Evolutionary conservation across 495 filamentous ascomycete species (phyloP), one percentile per base, ranked within the genome.

Genomic region (Tuber indicum): DNA sequence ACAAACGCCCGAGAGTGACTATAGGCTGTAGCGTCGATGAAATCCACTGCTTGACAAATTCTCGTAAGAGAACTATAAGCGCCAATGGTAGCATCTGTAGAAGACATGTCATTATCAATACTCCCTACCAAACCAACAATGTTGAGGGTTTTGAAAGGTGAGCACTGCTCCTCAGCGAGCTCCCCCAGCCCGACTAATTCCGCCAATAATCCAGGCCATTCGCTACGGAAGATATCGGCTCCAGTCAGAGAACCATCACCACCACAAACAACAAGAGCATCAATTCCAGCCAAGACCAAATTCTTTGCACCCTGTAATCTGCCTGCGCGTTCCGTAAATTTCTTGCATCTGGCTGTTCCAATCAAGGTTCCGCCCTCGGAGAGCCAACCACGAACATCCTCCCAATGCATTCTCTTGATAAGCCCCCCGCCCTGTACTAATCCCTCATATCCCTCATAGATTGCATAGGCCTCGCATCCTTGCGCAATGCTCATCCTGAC

Each of bases 1-100:
- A 99, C 95, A 84, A 99, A 99, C 58, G 96, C 96, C 79, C 96
- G 88, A 75, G 97, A 97, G 85, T 98, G 96, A n/a, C 93, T 97
- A 52, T 91, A 93, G 10, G 96, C 96, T 2, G 96, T 99, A 46
- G 96, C 94, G 84, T 98, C 97, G 78, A 99, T 97, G 84, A 92
- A 93, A 85, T 99, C 96, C 41, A 99, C 91, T 72, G 93, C 91
- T 83, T 97, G 91, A 86, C 96, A 98, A 79, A 99, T 96, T 73
- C 95, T 89, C 8, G 91, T 90, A 47, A 99, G 87, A 39, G 96
- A 97, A 46, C 94, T 96, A 86, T 97, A 98, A 81, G 93, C 96
- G 71, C 96, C 96, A 84, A 99, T 98, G 39, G 96, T 99, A 73
- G 96, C 95, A 83, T 99, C 96, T 39, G 96, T 99, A 74, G 92